A percentile compares a stretch with the other conserved stretches of the same genome.
Evolutionary conservation across 257 asterid species (phyloP).

Genomic region (Capsicum pubescens): DNA sequence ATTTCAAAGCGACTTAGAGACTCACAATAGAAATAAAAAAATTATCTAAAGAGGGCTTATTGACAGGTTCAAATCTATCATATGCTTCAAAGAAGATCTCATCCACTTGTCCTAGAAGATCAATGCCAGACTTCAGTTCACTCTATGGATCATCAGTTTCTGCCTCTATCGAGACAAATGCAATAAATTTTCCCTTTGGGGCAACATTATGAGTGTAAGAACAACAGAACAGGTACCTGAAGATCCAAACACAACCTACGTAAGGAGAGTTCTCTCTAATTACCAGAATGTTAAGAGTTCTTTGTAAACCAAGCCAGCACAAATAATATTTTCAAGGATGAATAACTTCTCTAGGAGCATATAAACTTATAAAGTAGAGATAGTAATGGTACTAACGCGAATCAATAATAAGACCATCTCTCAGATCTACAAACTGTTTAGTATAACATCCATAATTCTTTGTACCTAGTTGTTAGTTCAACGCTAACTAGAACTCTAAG

Average conservation of each 20-base stretch:
- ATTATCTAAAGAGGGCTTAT: slow-evolving; percentile 80
- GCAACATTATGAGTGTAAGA: slow-evolving; percentile 98
- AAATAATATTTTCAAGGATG: not conserved
- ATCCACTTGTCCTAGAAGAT: slow-evolving; percentile 94
- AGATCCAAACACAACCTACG: slow-evolving; percentile 22
- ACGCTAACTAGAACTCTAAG: not conserved
- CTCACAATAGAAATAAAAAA: slow-evolving; percentile 90
- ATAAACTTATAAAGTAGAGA: not conserved
- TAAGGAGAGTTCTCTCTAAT: slow-evolving; percentile 5
- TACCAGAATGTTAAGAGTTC: not conserved
- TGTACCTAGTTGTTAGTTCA: not conserved
- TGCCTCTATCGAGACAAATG: slow-evolving; percentile 92
- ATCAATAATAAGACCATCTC: not conserved
- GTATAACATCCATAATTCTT: not conserved
- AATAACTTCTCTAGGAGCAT: slow-evolving; percentile 23
- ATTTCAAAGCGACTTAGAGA: slow-evolving; percentile 23
- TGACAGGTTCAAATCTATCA: slow-evolving; percentile 87
- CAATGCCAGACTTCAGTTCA: slow-evolving; percentile 87
- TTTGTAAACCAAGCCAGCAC: not conserved
- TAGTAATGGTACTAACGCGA: not conserved
- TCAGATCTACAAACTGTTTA: slow-evolving; percentile 14
- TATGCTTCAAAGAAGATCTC: slow-evolving; percentile 89
- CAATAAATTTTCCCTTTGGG: slow-evolving; percentile 92
- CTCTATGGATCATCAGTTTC: slow-evolving; percentile 88
- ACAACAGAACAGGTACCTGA: slow-evolving; percentile 93